phyloP scores from a whole-genome alignment of 768 basidiomycete species.

The Daedaleopsis sinensis region DNA sequence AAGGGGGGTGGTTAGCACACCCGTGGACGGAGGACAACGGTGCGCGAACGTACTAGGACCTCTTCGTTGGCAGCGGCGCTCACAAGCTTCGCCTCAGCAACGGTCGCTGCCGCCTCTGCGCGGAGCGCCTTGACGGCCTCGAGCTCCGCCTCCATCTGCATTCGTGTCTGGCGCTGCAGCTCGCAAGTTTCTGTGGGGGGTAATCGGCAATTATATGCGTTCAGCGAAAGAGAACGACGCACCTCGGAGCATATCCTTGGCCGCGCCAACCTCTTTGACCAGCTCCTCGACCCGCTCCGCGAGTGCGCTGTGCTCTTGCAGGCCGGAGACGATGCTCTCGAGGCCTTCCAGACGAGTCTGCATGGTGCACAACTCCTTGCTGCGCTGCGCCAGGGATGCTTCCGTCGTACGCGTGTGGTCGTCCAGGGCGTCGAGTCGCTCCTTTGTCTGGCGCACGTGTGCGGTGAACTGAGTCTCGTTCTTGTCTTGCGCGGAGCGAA shows the following conservation, averaged over 20 bases:
- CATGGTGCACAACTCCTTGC: conserved; percentile 40
- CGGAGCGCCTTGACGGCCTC: conserved; percentile 46
- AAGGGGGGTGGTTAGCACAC: not conserved
- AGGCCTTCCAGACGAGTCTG: conserved; percentile 19
- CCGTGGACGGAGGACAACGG: conserved; percentile 11
- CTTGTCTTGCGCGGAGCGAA: conserved; percentile 44
- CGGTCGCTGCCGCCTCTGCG: conserved; percentile 41
- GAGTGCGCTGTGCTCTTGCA: conserved; percentile 15
- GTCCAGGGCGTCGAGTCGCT: conserved; percentile 44
- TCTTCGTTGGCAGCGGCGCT: conserved; percentile 1
- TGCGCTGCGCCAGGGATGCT: conserved; percentile 30
- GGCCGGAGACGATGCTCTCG: conserved; percentile 9
- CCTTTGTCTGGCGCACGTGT: conserved; percentile 41
- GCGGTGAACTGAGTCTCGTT: conserved; percentile 39
- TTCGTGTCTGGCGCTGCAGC: conserved; percentile 32
- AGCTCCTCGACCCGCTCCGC: conserved; percentile 13
- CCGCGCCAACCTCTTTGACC: conserved; percentile 5
- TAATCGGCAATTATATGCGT: not conserved
- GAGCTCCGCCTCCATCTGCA: conserved; percentile 50
- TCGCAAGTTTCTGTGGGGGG: conserved; percentile 21
- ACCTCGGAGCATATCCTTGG: conserved; percentile 20
- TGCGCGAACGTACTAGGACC: conserved; percentile 16
- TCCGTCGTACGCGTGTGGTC: conserved; percentile 43
- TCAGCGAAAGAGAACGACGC: not conserved
- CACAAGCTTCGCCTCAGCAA: conserved; percentile 32